Conservation (phyloP, 2,329 filamentous ascomycete genomes). For the Ceratocystis harringtonii region DNA sequence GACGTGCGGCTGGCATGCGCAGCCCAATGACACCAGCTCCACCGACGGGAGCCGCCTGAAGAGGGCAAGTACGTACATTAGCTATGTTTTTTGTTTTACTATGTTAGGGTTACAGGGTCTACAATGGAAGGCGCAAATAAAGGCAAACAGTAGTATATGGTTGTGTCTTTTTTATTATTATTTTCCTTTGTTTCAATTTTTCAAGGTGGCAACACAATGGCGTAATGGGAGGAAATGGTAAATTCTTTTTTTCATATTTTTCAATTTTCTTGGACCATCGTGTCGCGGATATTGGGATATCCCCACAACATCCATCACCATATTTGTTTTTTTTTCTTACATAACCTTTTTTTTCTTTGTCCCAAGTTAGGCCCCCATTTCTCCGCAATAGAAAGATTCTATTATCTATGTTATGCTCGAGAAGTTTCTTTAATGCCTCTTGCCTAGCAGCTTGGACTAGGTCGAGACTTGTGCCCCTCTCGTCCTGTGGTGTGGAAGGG, state of each 20-base stretch:
- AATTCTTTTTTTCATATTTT: too few relatives aligned
- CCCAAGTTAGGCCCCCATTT: not conserved
- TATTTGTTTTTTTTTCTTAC: too few relatives aligned
- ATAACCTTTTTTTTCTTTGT: not conserved
- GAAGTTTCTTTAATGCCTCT: too few relatives aligned
- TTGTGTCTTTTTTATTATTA: not conserved
- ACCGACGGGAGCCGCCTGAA: not conserved
- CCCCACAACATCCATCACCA: too few relatives aligned
- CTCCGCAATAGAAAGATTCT: too few relatives aligned
- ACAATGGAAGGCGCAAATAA: not conserved
- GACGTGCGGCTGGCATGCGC: constrained; percentile 27
- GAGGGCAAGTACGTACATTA: too few relatives aligned
- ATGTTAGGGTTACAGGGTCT: not conserved
- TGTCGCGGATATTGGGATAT: not conserved
- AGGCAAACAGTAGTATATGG: not conserved
- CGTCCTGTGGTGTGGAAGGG: too few relatives aligned
- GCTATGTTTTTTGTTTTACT: not conserved
- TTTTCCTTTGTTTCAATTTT: not conserved
- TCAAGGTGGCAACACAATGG: too few relatives aligned
- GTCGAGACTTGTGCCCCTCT: too few relatives aligned
- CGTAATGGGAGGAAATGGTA: too few relatives aligned
- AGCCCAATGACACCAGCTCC: constrained; percentile 29
- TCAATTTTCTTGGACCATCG: not conserved
- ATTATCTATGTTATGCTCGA: too few relatives aligned
- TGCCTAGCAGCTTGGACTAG: too few relatives aligned